phyloP scores from a whole-genome alignment of 2,329 filamentous ascomycete species.

The Venturia carpophila region DNA sequence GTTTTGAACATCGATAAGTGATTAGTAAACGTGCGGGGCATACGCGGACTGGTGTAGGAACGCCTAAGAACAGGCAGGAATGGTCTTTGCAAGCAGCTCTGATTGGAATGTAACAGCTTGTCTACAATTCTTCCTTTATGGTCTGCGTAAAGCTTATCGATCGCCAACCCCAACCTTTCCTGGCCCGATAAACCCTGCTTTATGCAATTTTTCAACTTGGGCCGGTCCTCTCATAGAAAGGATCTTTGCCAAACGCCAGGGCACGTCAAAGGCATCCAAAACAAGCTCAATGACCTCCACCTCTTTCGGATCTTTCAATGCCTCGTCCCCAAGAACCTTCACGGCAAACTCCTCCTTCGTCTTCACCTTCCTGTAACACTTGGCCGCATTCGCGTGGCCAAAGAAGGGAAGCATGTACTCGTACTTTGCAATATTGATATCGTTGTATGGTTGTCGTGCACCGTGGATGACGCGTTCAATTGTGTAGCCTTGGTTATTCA shows the following conservation, averaged over 20 bases:
- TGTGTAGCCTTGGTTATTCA: conserved; percentile 43
- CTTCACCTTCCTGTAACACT: conserved; percentile 31
- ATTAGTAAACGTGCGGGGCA: no score
- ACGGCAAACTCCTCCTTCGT: conserved; percentile 33
- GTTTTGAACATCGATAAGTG: not conserved
- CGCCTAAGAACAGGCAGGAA: no score
- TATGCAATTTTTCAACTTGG: conserved; percentile 1
- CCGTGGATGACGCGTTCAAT: conserved; percentile 42
- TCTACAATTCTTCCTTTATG: not conserved
- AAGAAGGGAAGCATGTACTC: conserved; percentile 35
- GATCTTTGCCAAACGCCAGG: conserved; percentile 24
- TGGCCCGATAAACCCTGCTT: conserved; percentile 8
- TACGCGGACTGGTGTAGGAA: no score
- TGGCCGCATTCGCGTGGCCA: conserved; percentile 27
- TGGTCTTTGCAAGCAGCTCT: no score
- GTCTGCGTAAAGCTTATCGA: not conserved
- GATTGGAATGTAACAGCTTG: no score
- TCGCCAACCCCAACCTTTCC: conserved; percentile 16
- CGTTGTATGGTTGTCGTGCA: conserved; percentile 33
- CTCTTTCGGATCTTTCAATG: conserved; percentile 26
- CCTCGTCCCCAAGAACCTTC: conserved; percentile 27
- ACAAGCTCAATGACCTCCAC: conserved; percentile 38
- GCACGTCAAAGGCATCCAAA: conserved; percentile 35
- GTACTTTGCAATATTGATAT: conserved; percentile 35
- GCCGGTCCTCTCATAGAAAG: conserved; percentile 3